Conservation (phyloP, 2,329 filamentous ascomycete species). For the Xylaria arbuscula region DNA sequence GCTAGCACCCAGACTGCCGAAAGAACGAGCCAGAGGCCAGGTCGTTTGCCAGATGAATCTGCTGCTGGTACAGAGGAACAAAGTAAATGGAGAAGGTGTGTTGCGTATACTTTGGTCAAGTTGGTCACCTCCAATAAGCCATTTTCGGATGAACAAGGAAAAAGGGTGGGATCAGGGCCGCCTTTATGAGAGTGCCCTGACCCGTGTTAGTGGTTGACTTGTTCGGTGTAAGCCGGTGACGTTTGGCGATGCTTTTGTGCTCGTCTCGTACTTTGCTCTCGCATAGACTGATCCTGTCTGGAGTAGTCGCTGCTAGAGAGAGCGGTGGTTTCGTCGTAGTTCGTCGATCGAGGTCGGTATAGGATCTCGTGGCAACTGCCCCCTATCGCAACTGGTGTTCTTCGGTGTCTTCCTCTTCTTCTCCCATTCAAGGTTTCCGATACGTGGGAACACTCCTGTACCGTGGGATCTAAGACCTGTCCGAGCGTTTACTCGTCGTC, state of each 20-base stretch:
- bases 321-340: slow-evolving; percentile 15
- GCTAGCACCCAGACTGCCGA: slow-evolving; percentile 5
- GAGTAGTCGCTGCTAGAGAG: slow-evolving; percentile 10
- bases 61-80: slow-evolving; percentile 37
- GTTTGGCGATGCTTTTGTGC: slow-evolving; percentile 24
- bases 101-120: slow-evolving; percentile 33
- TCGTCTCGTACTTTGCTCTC: slow-evolving; percentile 20
- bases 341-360: neutral
- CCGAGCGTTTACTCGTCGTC: neutral
- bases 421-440: slow-evolving; percentile 13
- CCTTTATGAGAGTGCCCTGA: slow-evolving; percentile 29
- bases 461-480: neutral
- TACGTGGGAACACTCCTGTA: neutral
- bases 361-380: neutral
- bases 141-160: slow-evolving; percentile 39
- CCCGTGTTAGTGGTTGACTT: slow-evolving; percentile 9
- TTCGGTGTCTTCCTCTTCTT: neutral
- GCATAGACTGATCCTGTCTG: slow-evolving; percentile 12
- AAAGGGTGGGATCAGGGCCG: slow-evolving; percentile 26
- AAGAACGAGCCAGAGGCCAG: slow-evolving; percentile 17
- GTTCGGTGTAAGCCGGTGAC: slow-evolving; percentile 15
- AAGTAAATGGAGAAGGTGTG: slow-evolving; percentile 16
- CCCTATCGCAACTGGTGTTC: neutral
- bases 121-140: slow-evolving; percentile 45
- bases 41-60: slow-evolving; percentile 15